Conservation (phyloP, 2,329 filamentous ascomycete species). For the Plenodomus lindquistii region DNA sequence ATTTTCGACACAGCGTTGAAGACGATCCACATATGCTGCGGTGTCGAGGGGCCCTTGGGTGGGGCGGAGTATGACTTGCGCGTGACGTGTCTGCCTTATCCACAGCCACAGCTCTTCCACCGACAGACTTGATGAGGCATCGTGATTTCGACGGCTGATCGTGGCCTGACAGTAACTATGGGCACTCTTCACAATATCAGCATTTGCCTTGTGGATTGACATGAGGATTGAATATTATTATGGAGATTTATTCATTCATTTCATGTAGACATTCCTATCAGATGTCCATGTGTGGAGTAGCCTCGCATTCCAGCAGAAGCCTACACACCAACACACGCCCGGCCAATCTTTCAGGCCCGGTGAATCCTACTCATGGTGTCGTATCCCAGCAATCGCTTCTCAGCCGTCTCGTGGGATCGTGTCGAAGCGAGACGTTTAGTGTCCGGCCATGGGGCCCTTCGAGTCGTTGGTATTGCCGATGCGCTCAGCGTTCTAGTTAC, state of each 20-base stretch:
- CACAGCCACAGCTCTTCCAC: too few relatives aligned
- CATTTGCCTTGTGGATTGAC: too few relatives aligned
- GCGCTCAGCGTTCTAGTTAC: slow-evolving; percentile 44
- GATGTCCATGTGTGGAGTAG: slow-evolving; percentile 9
- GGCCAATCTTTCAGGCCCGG: slow-evolving; percentile 17
- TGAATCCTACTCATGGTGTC: slow-evolving; percentile 15
- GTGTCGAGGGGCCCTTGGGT: too few relatives aligned
- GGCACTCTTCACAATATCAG: too few relatives aligned
- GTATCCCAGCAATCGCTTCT: slow-evolving; percentile 21
- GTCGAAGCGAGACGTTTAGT: slow-evolving; percentile 23
- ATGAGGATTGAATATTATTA: too few relatives aligned
- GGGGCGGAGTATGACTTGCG: too few relatives aligned
- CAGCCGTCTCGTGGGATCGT: slow-evolving; percentile 1
- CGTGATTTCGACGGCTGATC: too few relatives aligned
- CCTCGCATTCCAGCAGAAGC: slow-evolving; percentile 25
- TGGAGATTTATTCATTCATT: slow-evolving; percentile 12
- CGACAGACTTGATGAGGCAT: too few relatives aligned
- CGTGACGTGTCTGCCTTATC: too few relatives aligned
- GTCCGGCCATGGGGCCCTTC: slow-evolving; percentile 39
- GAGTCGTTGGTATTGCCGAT: slow-evolving; percentile 50
- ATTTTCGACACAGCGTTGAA: too few relatives aligned
- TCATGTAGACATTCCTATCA: slow-evolving; percentile 9
- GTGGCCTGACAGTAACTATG: too few relatives aligned
- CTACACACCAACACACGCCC: slow-evolving; percentile 10
- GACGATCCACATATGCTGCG: too few relatives aligned